These are phyloP conservation scores for Ensete ventricosum DNA, from an alignment of 176 grass and related monocot genomes.

Conservation along the genomic window DNA sequence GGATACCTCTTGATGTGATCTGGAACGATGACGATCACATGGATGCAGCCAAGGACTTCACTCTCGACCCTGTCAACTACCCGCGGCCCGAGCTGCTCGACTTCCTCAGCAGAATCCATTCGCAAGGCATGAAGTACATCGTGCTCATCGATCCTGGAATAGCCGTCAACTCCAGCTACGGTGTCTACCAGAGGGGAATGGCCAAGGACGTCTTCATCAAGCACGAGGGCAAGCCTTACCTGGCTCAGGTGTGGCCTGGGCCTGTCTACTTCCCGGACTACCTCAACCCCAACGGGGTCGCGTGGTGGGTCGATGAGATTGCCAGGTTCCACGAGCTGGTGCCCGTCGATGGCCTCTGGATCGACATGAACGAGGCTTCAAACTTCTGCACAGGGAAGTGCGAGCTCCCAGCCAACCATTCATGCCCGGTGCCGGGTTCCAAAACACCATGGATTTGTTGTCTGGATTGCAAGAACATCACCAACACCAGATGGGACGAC, in stretches of 20 bases:
- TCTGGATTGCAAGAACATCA: conserved; percentile 89
- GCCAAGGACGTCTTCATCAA: conserved; percentile 77
- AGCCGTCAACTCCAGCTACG: conserved; percentile 61
- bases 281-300: conserved; percentile 47
- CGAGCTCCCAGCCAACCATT: conserved; percentile 40
- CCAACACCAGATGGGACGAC: conserved; percentile 68
- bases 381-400: conserved; percentile 94
- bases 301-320: conserved; percentile 90
- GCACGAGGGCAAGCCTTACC: conserved; percentile 55
- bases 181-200: conserved; percentile 73
- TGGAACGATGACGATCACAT: conserved; percentile 98
- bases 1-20: conserved; percentile 82
- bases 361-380: conserved; percentile 94
- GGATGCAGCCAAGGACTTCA: conserved; percentile 95
- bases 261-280: conserved; percentile 93
- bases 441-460: conserved; percentile 79
- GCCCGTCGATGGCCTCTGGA: conserved; percentile 78
- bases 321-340: conserved; percentile 70
- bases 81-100: conserved; percentile 58
- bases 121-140: conserved; percentile 72
- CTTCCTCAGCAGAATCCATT: conserved; percentile 66
- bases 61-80: conserved; percentile 58
- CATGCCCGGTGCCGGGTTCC: conserved; percentile 34
- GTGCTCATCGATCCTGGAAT: conserved; percentile 97
- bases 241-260: conserved; percentile 92